Base-by-base conservation (phyloP, 2,329 filamentous ascomycete species). In the Hortaea werneckii region DNA sequence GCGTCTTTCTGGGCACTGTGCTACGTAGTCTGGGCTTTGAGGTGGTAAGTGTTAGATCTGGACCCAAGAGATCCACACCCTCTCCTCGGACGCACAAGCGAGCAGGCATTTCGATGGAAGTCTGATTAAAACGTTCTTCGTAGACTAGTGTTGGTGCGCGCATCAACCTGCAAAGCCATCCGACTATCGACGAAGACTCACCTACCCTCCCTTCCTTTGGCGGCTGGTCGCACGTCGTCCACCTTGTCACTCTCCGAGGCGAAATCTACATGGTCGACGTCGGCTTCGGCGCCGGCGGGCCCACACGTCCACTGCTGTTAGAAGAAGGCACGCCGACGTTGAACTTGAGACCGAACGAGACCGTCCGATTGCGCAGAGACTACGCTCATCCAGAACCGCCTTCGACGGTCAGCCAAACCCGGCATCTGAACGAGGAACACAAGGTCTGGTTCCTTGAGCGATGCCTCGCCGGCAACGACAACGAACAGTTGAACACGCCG, bases 221-320 rank as follows among this genome's bases (percentile, higher is more conserved):
- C 10, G 54, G 51, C n/a, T 66, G 64, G 56, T 55, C 55, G 13
- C 69, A 72, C 49, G 67, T 68, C 60, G 52, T 69, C 35, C 70
- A 69, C 45, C 57, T 72, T 13, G 61, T 72, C n/a, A 66, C 56
- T 1, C 51, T 85, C 30, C 58, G 68, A 20, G 64, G 68, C 5
- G 67, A 66, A 35, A 65, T 69, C 44, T 80, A 75, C 61, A 65
- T 76, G 56, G 64, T 79, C 7, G 82, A 85, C 57, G 77, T 82
- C 11, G 78, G 74, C 2, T 85, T 85, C 55, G 82, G 82, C 40
- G 76, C 75, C 11, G 76, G 80, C 52, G 75, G 77, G 7, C 69
- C 79, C 2, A 80, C 75, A 1, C 64, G 64, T 11, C 80, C 82
- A 3, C 61, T 85, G 39, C 72, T 70, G 1, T 64, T 85, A 1